These are phyloP conservation scores for Heterobasidion parviporum DNA, from an alignment of 1,284 basidiomycete species.

Conservation along the genomic window DNA sequence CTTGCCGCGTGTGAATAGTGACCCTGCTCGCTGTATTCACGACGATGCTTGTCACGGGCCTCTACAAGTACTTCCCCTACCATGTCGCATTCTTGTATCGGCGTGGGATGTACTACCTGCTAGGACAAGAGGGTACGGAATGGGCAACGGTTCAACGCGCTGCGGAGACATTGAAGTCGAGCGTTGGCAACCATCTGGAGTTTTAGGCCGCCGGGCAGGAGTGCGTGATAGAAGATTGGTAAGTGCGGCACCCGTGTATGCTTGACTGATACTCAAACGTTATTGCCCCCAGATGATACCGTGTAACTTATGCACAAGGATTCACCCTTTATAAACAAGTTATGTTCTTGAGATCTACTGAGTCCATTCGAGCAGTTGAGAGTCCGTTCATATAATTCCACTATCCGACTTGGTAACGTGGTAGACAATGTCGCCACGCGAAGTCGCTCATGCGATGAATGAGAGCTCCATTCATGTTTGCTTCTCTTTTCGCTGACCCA, in stretches of 20 bases:
- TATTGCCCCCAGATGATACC: not conserved
- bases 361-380: too few species aligned
- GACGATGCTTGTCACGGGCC: slow-evolving; percentile 8
- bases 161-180: not conserved
- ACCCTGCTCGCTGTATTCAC: slow-evolving; percentile 5
- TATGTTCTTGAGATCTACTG: too few species aligned
- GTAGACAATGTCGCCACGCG: too few species aligned
- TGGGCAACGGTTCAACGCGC: slow-evolving; percentile 5
- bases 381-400: too few species aligned
- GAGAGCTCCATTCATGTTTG: too few species aligned
- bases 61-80: slow-evolving; percentile 11
- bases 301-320: not conserved
- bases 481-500: too few species aligned
- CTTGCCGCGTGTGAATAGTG: slow-evolving; percentile 3
- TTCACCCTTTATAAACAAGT: not conserved
- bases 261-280: not conserved
- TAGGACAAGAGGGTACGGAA: slow-evolving; percentile 8
- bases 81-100: slow-evolving; percentile 10
- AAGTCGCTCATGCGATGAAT: too few species aligned
- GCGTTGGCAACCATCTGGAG: not conserved
- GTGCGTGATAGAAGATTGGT: not conserved
- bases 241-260: not conserved
- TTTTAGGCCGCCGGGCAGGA: too few species aligned
- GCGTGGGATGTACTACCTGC: slow-evolving; percentile 10
- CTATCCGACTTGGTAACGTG: too few species aligned